phyloP scores from a whole-genome alignment of 2,329 filamentous ascomycete species.

The Parastagonospora nodorum region DNA sequence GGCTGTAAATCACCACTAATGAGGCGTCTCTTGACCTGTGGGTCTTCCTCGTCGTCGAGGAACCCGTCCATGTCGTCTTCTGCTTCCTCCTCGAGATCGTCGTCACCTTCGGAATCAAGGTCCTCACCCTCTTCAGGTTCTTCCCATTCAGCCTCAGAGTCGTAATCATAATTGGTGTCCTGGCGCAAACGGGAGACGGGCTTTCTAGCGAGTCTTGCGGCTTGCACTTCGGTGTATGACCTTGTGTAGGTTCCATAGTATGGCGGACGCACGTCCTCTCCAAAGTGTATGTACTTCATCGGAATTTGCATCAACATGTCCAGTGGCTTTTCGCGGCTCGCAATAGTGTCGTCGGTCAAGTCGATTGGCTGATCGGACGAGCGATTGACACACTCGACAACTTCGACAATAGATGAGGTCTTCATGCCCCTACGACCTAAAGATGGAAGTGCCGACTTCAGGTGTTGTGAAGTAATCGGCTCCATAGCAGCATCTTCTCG shows the following conservation, averaged over 20 bases:
- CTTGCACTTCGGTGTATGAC: constrained; percentile 53
- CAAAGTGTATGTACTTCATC: constrained; percentile 66
- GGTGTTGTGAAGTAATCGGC: constrained; percentile 15
- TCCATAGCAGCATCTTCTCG: constrained; percentile 19
- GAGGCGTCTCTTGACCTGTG: constrained; percentile 61
- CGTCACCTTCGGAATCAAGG: constrained; percentile 66
- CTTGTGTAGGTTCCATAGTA: constrained; percentile 77
- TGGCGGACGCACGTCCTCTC: constrained; percentile 66
- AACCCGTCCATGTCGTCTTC: constrained; percentile 90
- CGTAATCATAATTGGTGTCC: constrained; percentile 78
- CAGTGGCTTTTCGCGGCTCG: constrained; percentile 33
- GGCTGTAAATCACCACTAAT: constrained; percentile 74
- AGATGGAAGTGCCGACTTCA: constrained; percentile 24
- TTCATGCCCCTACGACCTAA: constrained; percentile 18
- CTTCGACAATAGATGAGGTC: constrained; percentile 35
- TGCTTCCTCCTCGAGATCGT: constrained; percentile 72
- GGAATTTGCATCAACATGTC: constrained; percentile 61
- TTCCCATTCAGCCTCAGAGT: constrained; percentile 84
- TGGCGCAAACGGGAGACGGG: constrained; percentile 61
- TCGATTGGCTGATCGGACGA: constrained; percentile 50
- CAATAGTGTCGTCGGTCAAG: constrained; percentile 45
- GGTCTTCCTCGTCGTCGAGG: constrained; percentile 78
- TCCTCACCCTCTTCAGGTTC: constrained; percentile 76
- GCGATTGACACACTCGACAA: constrained; percentile 53
- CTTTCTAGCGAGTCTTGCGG: constrained; percentile 58